Evolutionary conservation across 257 asterid species (phyloP).

Genomic region (Ilex aquifolium): DNA sequence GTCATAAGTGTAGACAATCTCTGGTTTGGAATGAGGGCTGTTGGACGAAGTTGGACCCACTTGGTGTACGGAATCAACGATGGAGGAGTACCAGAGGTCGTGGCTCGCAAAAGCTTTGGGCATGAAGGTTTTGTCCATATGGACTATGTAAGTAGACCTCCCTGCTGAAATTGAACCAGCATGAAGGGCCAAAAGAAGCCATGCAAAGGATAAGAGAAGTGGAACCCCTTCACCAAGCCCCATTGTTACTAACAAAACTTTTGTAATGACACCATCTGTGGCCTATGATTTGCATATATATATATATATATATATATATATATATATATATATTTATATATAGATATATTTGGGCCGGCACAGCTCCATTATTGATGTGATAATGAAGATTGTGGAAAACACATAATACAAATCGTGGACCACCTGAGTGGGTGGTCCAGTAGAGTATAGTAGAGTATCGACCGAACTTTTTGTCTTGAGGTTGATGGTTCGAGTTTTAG

Average conservation of each 20-base stretch:
- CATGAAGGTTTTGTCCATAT: constrained; percentile 41
- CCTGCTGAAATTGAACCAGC: constrained; percentile 8
- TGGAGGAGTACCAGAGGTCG: constrained; percentile 29
- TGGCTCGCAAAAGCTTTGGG: constrained; percentile 24
- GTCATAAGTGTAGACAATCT: constrained; percentile 33
- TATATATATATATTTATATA: not conserved
- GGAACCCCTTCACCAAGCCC: not conserved
- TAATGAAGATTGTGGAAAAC: not conserved
- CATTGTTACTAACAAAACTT: not conserved
- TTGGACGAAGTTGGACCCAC: not conserved
- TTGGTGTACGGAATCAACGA: constrained; percentile 17
- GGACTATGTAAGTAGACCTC: constrained; percentile 31
- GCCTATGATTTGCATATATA: not conserved
- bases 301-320: not conserved
- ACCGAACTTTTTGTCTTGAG: too few species aligned
- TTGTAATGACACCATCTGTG: not conserved
- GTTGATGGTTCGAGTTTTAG: too few species aligned
- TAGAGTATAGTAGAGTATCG: too few species aligned
- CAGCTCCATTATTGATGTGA: not conserved
- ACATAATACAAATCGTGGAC: not conserved
- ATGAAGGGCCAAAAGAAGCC: not conserved
- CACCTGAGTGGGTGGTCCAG: not conserved
- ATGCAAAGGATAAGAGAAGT: constrained; percentile 10
- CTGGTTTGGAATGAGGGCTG: not conserved
- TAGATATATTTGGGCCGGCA: too few species aligned